phyloP scores from a whole-genome alignment of 2,329 filamentous ascomycete genomes.

The Neonectria punicea region DNA sequence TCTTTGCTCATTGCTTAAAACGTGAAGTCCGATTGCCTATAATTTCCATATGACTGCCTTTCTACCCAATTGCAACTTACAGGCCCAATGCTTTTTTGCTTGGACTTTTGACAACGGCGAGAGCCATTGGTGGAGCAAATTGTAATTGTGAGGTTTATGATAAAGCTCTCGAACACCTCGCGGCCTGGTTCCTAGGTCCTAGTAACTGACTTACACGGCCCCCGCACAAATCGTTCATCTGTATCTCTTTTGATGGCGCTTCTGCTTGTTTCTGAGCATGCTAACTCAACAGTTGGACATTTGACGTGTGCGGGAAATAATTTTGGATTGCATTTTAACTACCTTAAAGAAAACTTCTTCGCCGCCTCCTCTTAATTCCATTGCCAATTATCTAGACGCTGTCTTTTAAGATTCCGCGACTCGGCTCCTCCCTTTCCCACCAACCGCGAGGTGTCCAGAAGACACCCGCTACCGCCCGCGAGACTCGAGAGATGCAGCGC shows the following conservation, averaged over 20 bases:
- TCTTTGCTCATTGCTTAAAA: not conserved
- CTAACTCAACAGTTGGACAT: not conserved
- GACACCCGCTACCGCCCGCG: constrained; percentile 6
- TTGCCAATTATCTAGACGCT: constrained; percentile 8
- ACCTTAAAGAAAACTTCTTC: constrained; percentile 17
- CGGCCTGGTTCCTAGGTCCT: not conserved
- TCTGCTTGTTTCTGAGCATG: not conserved
- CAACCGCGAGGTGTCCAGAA: constrained; percentile 9
- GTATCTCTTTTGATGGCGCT: not conserved
- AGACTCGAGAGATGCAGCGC: constrained; percentile 1
- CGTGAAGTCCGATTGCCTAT: not conserved
- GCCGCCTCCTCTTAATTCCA: constrained; percentile 5
- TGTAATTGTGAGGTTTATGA: not conserved
- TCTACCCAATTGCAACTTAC: not conserved
- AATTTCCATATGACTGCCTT: too few relatives aligned
- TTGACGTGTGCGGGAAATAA: constrained; percentile 7
- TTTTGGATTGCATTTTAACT: constrained; percentile 20
- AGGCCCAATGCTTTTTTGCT: too few relatives aligned
- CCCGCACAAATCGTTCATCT: not conserved
- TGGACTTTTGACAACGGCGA: not conserved
- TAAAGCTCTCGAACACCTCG: not conserved
- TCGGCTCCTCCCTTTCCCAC: constrained; percentile 3
- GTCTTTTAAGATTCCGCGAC: constrained; percentile 11
- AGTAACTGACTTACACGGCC: not conserved
- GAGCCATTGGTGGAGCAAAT: not conserved